Evolutionary conservation across 306 rosid species (phyloP), one percentile per base, ranked within the genome.

Genomic region (Rubus parviflorus): DNA sequence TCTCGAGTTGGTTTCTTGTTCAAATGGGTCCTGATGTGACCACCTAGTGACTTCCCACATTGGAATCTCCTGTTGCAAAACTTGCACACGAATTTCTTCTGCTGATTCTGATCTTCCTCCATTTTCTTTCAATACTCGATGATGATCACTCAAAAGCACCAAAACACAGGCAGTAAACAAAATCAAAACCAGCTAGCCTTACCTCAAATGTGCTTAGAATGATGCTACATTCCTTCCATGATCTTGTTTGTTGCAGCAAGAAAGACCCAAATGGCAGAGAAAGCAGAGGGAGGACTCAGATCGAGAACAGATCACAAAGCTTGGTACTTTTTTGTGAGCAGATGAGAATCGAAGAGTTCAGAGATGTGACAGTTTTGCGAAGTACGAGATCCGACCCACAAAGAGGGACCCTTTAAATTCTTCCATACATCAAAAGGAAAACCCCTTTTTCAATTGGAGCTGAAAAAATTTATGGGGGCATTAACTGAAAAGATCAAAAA

Each of bases 301-400:
- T 82, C 88, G 74, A 82, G 73, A 46, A 78, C 80, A 81, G 90
- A 88, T 86, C 83, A 86, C 74, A 75, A 85, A 88, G 85, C 78
- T 86, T 76, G 75, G 75, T 47, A 75, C 78, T 83, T 85, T 85
- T 56, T 45, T 77, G 70, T 37, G 72, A 83, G 75, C 85, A 82
- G 76, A 70, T 75, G 81, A 81, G 85, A 81, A 84, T 82, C 82
- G 80, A 83, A 83, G 85, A 69, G 87, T 58, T 80, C 70, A 17
- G 85, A 82, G 97, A 88, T 88, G 93, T 88, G 97, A 91, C 87
- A 89, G 92, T 81, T 86, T 85, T 58, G 48, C 60, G 69, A 70
- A 83, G 96, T 86, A 84, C 90, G 90, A 89, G 91, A 90, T 92
- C 94, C 85, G 89, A 94, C 89, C 92, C 93, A 85, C 81, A 85